Percentiles rank a stretch among this genome's conserved stretches.
phyloP scores from a whole-genome alignment of 2,329 filamentous ascomycete species.

The Tolypocladium sp. region DNA sequence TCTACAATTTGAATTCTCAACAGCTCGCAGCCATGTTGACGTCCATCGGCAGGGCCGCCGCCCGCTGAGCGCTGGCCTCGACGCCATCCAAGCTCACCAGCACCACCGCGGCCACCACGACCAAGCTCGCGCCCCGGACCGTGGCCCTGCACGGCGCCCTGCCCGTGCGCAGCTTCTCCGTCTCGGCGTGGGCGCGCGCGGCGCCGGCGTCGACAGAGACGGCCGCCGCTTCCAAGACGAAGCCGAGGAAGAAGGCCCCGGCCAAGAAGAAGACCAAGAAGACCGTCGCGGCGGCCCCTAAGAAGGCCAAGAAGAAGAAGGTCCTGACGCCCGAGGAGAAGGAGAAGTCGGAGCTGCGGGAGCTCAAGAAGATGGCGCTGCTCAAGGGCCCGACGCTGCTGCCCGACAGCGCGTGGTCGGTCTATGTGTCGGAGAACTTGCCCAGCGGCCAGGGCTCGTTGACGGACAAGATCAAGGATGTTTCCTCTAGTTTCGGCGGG shows the following conservation, averaged over 20 bases:
- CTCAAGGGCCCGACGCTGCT: conserved; percentile 26
- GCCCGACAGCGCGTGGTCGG: conserved; percentile 22
- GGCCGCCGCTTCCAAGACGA: conserved; percentile 10
- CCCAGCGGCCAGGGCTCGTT: conserved; percentile 5
- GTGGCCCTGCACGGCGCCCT: conserved; percentile 5
- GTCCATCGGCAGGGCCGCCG: conserved; percentile 27
- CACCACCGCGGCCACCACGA: conserved; percentile 7
- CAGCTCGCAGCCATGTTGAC: conserved; percentile 28
- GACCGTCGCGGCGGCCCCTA: conserved; percentile 12
- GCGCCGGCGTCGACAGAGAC: conserved; percentile 14
- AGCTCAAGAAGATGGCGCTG: conserved; percentile 32
- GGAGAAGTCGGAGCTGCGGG: conserved; percentile 19
- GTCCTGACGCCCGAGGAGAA: conserved; percentile 28
- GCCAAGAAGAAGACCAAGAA: conserved; percentile 11
- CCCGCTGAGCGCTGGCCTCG: conserved; percentile 21
- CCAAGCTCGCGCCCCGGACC: conserved; percentile 9
- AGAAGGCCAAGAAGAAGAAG: conserved; percentile 16
- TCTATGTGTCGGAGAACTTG: conserved; percentile 27
- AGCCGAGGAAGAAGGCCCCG: conserved; percentile 11
- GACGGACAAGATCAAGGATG: conserved; percentile 11
- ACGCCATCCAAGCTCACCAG: conserved; percentile 13
- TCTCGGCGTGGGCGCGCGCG: conserved; percentile 17
- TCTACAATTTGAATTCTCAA: background rate
- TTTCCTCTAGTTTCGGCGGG: conserved; percentile 26
- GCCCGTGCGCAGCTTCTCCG: conserved; percentile 19